These are phyloP conservation scores for Penicillium italicum DNA, from an alignment of 2,329 filamentous ascomycete species.

Conservation along the genomic window DNA sequence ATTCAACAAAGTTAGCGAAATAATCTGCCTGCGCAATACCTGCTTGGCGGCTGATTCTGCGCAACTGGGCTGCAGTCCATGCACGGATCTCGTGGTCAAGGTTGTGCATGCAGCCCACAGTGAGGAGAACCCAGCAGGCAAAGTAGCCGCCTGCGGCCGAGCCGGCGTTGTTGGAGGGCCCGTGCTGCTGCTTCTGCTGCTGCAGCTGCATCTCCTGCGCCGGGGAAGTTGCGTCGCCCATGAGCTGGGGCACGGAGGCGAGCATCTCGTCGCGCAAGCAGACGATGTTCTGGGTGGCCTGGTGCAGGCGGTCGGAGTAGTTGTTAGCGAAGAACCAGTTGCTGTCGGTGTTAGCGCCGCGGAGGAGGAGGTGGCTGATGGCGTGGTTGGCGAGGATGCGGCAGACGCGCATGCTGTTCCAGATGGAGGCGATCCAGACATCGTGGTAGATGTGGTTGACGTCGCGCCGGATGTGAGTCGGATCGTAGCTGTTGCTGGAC, in stretches of 20 bases:
- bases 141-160: not conserved
- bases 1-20: not conserved
- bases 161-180: not conserved
- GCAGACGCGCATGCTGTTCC: not conserved
- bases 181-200: not conserved
- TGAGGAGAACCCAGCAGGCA: not conserved
- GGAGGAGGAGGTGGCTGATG: not conserved
- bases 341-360: not conserved
- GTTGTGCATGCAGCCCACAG: not conserved
- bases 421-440: not conserved
- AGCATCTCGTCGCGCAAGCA: not conserved
- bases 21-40: not conserved
- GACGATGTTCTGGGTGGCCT: not conserved
- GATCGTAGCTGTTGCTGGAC: not conserved
- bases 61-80: not conserved
- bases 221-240: not conserved
- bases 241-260: not conserved
- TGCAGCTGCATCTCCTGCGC: not conserved
- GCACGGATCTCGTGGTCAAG: not conserved
- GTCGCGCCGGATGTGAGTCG: not conserved
- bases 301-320: not conserved
- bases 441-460: not conserved
- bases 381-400: not conserved
- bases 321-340: not conserved
- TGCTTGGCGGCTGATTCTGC: not conserved